A percentile compares a stretch with the other conserved stretches of the same genome.
Conservation (phyloP, 371 early-diverging fungal genomes). For the Rhizopus stolonifer region DNA sequence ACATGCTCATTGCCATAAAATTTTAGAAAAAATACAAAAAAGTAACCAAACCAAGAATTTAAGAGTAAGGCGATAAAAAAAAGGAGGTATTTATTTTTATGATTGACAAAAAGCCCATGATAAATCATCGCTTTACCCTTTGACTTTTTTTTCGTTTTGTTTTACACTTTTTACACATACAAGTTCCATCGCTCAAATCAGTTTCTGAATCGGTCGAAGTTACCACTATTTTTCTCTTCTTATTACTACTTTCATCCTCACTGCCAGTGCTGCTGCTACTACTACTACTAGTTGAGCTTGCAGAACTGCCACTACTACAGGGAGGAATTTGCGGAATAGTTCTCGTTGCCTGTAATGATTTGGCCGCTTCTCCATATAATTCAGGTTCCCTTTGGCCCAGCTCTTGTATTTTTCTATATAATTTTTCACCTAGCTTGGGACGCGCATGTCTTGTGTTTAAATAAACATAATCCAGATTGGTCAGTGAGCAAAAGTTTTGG, state of each 20-base stretch:
- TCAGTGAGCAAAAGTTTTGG: conserved; percentile 78
- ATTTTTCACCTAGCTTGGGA: conserved; percentile 66
- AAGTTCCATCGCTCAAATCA: conserved; percentile 57
- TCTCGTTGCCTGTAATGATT: conserved; percentile 44
- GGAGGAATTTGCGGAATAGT: conserved; percentile 61
- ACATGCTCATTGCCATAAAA: too few relatives aligned
- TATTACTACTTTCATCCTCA: background rate
- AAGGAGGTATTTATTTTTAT: background rate
- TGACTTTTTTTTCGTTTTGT: conserved; percentile 37
- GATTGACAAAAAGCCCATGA: too few relatives aligned
- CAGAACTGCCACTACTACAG: conserved; percentile 38
- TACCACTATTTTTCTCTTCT: conserved; percentile 22
- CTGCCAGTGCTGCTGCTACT: conserved; percentile 24
- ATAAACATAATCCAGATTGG: conserved; percentile 76
- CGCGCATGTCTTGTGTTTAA: conserved; percentile 66
- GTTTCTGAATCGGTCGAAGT: conserved; percentile 59
- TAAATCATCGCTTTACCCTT: too few relatives aligned
- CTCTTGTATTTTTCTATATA: conserved; percentile 47
- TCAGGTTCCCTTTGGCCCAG: conserved; percentile 38
- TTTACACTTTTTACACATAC: conserved; percentile 66
- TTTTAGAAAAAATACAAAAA: too few relatives aligned
- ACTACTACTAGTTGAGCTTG: conserved; percentile 34
- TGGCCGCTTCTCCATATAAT: conserved; percentile 43
- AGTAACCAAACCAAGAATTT: conserved; percentile 5
- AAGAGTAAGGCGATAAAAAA: background rate